Base-by-base conservation (phyloP, 2,329 filamentous ascomycete species). In the Botryosphaeria dothidea region DNA sequence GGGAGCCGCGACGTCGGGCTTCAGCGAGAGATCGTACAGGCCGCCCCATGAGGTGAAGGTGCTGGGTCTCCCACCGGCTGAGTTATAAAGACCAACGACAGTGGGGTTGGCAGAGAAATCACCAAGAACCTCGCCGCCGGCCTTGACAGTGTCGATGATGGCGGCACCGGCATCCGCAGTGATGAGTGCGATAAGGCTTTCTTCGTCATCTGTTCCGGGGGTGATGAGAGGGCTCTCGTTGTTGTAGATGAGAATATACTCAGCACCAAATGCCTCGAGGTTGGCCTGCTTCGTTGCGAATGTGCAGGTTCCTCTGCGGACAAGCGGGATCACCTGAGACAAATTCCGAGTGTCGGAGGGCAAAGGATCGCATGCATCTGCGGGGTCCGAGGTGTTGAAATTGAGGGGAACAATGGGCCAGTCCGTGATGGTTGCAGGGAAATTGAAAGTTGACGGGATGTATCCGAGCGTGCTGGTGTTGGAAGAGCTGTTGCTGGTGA, bases 171-270 rank as follows among this genome's bases (percentile, higher is more conserved):
- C 66, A 11, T 65, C 66, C 3, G 70, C 69, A 49, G 71, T 69
- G 31, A 70, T 51, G 29, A 73, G 71, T 43, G 67, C 68, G 27
- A 71, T 58, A 13, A 61, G 65, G 23, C 72, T 67, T 19, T 67
- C 71, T 23, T 68, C 66, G 3, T 69, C 70, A 2, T 69, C 68
- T 15, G 71, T 71, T 5, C 31, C 15, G 19, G 36, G 52, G 1
- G 31, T 25, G 34, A 56, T 17, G 5, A 71, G 68, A 68, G 71
- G 71, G 8, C 71, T 71, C 34, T 65, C 66, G 57, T 70, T 86
- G 79, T 89, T 89, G 75, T 89, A 90, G 69, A 88, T 78, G 68
- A 90, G 75, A 62, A 90, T 74, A 68, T 88, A 88, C 71, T 84
- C 82, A 57, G 86, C 88, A 11, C 88, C 88, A 56, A 80, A 80